Percentiles rank a stretch among this genome's conserved stretches.
phyloP scores from a whole-genome alignment of 495 filamentous ascomycete species.

The Penicillium paradoxum region DNA sequence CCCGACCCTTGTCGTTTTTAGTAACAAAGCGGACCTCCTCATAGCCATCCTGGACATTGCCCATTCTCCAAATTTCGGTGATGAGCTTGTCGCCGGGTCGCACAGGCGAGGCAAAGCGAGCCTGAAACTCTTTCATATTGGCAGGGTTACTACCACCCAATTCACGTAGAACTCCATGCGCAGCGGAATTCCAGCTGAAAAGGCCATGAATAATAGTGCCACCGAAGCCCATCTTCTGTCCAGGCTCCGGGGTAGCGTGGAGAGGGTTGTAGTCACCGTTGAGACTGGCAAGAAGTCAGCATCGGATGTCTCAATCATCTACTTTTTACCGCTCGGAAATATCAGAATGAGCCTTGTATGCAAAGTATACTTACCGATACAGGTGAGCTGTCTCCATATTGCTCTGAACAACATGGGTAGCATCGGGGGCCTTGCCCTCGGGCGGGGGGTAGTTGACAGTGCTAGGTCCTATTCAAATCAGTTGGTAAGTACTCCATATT shows the following conservation, averaged over 20 bases:
- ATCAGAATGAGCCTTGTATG: background rate
- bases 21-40: slow-evolving; percentile 80
- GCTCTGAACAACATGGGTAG: slow-evolving; percentile 62
- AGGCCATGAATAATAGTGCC: slow-evolving; percentile 86
- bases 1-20: slow-evolving; percentile 63
- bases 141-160: slow-evolving; percentile 71
- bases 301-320: background rate
- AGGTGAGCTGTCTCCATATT: slow-evolving; percentile 65
- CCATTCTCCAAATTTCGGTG: slow-evolving; percentile 47
- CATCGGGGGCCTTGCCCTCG: slow-evolving; percentile 66
- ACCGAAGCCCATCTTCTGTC: slow-evolving; percentile 83
- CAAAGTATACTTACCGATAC: slow-evolving; percentile 48
- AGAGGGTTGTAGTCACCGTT: slow-evolving; percentile 93
- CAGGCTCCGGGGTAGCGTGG: slow-evolving; percentile 78
- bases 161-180: slow-evolving; percentile 67
- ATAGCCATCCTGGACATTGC: slow-evolving; percentile 59
- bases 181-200: slow-evolving; percentile 75
- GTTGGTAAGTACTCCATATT: background rate
- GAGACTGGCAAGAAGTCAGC: slow-evolving; percentile 37
- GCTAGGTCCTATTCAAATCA: slow-evolving; percentile 51
- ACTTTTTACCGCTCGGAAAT: no score
- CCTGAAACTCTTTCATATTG: slow-evolving; percentile 82
- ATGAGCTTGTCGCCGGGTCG: slow-evolving; percentile 58
- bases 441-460: slow-evolving; percentile 72
- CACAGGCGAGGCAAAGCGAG: slow-evolving; percentile 79